These are phyloP conservation scores for Cadophora luteo-olivacea DNA, from an alignment of 2,329 filamentous ascomycete genomes.

Conservation along the genomic window DNA sequence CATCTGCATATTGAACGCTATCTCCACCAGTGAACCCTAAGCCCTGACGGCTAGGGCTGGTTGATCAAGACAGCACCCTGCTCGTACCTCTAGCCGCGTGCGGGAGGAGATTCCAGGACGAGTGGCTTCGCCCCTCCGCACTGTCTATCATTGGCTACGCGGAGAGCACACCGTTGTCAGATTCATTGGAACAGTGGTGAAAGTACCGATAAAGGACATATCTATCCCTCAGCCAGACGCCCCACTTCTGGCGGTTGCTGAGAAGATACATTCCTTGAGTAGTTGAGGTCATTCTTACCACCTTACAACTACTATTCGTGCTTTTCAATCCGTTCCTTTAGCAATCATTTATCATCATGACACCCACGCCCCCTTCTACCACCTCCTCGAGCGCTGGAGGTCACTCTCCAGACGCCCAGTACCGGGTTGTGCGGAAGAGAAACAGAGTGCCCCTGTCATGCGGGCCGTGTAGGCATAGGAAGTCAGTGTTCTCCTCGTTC, in stretches of 20 bases:
- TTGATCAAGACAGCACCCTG: slow-evolving; percentile 31
- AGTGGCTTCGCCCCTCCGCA: slow-evolving; percentile 21
- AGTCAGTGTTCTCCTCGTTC: slow-evolving; percentile 61
- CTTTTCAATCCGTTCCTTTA: slow-evolving; percentile 27
- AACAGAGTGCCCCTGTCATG: slow-evolving; percentile 93
- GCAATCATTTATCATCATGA: slow-evolving; percentile 56
- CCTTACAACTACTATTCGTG: slow-evolving; percentile 25
- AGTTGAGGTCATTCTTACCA: slow-evolving; percentile 22
- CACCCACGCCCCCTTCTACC: slow-evolving; percentile 78
- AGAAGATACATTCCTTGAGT: slow-evolving; percentile 28
- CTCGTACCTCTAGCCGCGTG: slow-evolving; percentile 28
- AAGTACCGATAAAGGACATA: slow-evolving; percentile 24
- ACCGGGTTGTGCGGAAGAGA: slow-evolving; percentile 86
- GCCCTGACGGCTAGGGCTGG: slow-evolving; percentile 21
- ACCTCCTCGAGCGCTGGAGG: slow-evolving; percentile 75
- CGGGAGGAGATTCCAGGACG: slow-evolving; percentile 27
- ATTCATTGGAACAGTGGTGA: slow-evolving; percentile 22
- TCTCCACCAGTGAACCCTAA: slow-evolving; percentile 37
- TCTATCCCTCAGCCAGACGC: slow-evolving; percentile 23
- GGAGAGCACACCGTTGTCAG: slow-evolving; percentile 25
- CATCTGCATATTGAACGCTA: slow-evolving; percentile 38
- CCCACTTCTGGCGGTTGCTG: slow-evolving; percentile 32
- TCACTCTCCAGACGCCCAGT: slow-evolving; percentile 85
- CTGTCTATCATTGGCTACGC: slow-evolving; percentile 32
- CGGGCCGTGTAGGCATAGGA: slow-evolving; percentile 87